Conservation (phyloP, 306 rosid genomes). For the Ochetophila trinervis region DNA sequence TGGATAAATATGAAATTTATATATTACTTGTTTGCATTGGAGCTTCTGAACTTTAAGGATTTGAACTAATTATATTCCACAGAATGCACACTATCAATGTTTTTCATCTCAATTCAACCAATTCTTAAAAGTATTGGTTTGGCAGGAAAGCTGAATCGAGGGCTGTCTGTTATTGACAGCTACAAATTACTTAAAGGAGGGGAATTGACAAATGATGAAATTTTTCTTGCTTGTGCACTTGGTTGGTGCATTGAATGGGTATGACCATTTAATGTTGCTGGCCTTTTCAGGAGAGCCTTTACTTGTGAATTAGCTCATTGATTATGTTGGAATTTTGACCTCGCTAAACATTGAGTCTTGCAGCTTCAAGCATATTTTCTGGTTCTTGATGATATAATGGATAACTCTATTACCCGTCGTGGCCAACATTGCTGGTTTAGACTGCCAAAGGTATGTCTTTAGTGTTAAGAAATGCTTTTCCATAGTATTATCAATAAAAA, state of each 20-base stretch:
- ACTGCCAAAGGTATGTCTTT: constrained; percentile 39
- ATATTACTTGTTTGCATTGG: not conserved
- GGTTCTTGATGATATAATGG: constrained; percentile 53
- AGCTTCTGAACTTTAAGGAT: constrained; percentile 8
- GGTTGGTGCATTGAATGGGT: constrained; percentile 68
- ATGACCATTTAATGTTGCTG: not conserved
- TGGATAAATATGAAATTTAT: not conserved
- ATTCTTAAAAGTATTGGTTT: not conserved
- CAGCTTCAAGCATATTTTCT: constrained; percentile 55
- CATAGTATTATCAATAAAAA: not conserved
- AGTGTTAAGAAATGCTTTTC: constrained; percentile 2
- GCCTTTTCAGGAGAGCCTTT: not conserved
- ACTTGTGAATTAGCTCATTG: not conserved
- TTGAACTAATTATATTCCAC: not conserved
- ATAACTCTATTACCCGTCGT: constrained; percentile 47
- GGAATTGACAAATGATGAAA: constrained; percentile 36
- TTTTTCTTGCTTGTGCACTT: constrained; percentile 41
- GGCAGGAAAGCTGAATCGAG: constrained; percentile 48
- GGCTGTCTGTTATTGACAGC: constrained; percentile 49
- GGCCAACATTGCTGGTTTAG: constrained; percentile 56
- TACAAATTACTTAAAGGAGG: constrained; percentile 32
- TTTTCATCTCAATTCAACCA: not conserved
- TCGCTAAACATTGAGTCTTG: not conserved
- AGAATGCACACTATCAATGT: not conserved
- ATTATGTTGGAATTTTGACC: not conserved